Evolutionary conservation across 176 grass and related monocot species (phyloP).

Genomic region (Oryza brachyantha): DNA sequence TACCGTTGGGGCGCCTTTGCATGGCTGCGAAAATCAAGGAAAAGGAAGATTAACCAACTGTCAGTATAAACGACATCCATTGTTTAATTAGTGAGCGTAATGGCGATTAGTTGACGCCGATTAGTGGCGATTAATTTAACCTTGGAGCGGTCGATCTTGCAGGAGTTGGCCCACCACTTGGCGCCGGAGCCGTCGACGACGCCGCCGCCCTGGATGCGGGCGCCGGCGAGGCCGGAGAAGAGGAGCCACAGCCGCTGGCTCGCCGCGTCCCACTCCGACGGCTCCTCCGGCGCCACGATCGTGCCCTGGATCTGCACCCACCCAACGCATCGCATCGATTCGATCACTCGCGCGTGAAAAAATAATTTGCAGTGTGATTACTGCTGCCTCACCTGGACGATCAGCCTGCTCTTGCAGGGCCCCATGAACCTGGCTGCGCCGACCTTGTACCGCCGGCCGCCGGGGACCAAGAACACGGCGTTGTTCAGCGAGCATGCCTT

Average conservation of each 20-base stretch:
- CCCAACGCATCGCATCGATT: background rate
- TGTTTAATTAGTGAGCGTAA: too few species aligned
- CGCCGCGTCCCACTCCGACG: slow-evolving; percentile 61
- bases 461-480: slow-evolving; percentile 74
- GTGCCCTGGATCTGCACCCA: slow-evolving; percentile 62
- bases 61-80: too few species aligned
- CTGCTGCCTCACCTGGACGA: slow-evolving; percentile 46
- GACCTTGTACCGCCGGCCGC: slow-evolving; percentile 57
- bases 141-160: slow-evolving; percentile 81
- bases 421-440: slow-evolving; percentile 58
- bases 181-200: slow-evolving; percentile 89
- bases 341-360: too few species aligned
- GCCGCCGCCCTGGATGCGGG: slow-evolving; percentile 74
- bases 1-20: slow-evolving; percentile 78
- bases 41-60: background rate
- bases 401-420: slow-evolving; percentile 61
- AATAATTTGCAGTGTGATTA: background rate
- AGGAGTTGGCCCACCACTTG: slow-evolving; percentile 96
- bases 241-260: slow-evolving; percentile 63
- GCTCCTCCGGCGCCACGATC: slow-evolving; percentile 81
- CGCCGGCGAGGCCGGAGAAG: slow-evolving; percentile 63
- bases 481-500: slow-evolving; percentile 65
- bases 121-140: slow-evolving; percentile 20
- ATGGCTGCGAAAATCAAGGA: slow-evolving; percentile 59
- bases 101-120: too few species aligned